Percentiles rank a stretch among this genome's conserved stretches.
Conservation (phyloP, 2,329 filamentous ascomycete genomes). For the Periconia sp. region DNA sequence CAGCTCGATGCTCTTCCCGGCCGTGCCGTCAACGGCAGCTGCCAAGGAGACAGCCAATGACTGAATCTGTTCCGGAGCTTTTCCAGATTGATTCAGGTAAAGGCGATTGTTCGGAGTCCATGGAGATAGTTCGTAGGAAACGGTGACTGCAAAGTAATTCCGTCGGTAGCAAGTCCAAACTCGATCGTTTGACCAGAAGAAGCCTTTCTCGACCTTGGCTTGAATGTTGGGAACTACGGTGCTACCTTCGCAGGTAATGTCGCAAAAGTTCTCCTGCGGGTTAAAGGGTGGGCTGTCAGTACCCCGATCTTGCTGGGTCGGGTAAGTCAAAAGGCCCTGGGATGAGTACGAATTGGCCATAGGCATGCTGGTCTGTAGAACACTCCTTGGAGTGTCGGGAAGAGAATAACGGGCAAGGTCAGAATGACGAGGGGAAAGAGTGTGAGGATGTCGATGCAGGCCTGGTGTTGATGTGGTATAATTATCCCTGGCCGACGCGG, state of each 20-base stretch:
- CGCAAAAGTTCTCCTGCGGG: slow-evolving; percentile 59
- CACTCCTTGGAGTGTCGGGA: slow-evolving; percentile 46
- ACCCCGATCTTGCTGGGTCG: slow-evolving; percentile 24
- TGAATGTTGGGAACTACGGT: slow-evolving; percentile 74
- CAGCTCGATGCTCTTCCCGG: slow-evolving; percentile 78
- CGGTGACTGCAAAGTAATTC: slow-evolving; percentile 89
- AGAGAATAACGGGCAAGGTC: slow-evolving; percentile 42
- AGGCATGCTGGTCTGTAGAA: slow-evolving; percentile 39
- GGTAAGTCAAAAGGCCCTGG: slow-evolving; percentile 20
- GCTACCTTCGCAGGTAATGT: slow-evolving; percentile 66
- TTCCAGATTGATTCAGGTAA: slow-evolving; percentile 60
- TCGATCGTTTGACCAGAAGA: slow-evolving; percentile 75
- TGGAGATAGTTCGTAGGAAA: slow-evolving; percentile 75
- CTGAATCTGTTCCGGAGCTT: slow-evolving; percentile 64
- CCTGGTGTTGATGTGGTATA: slow-evolving; percentile 50
- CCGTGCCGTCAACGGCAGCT: slow-evolving; percentile 78
- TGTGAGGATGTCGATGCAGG: slow-evolving; percentile 37
- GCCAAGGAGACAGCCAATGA: slow-evolving; percentile 85
- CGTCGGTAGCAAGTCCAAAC: slow-evolving; percentile 93
- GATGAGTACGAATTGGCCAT: slow-evolving; percentile 28
- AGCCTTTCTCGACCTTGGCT: slow-evolving; percentile 86
- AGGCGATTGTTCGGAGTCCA: slow-evolving; percentile 62
- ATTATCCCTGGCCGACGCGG: slow-evolving; percentile 51
- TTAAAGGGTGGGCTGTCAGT: slow-evolving; percentile 53
- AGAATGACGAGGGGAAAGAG: slow-evolving; percentile 43